Conservation (phyloP, 768 basidiomycete species). For the Boletus eberwhitei region DNA sequence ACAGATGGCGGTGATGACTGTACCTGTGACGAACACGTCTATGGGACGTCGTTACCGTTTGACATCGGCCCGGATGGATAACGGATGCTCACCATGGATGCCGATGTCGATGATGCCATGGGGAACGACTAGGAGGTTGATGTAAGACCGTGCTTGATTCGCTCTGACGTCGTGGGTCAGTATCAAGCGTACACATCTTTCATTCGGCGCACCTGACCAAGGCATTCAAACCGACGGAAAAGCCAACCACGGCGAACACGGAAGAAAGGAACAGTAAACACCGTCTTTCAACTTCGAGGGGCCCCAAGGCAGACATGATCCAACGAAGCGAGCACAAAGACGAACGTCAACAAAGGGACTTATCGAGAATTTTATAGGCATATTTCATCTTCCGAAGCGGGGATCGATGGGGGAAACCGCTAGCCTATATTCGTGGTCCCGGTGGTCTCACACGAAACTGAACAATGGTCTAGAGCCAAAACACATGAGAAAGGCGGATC, state of each 20-base stretch:
- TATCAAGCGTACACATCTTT: background rate
- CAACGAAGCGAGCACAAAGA: background rate
- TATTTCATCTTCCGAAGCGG: background rate
- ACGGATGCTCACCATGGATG: conserved; percentile 10
- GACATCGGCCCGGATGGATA: background rate
- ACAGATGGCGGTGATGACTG: conserved; percentile 35
- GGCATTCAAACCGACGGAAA: conserved; percentile 18
- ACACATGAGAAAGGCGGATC: background rate
- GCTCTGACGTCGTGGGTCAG: conserved; percentile 5
- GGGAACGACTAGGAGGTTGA: conserved; percentile 10
- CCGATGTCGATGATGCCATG: conserved; percentile 5
- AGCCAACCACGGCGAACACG: conserved; percentile 26
- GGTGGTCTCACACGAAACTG: background rate
- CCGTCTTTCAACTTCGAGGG: conserved; percentile 12
- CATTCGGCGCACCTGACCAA: conserved; percentile 16
- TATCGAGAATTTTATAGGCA: conserved; percentile 2
- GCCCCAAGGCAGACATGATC: conserved; percentile 6
- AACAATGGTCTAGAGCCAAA: background rate
- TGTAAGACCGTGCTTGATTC: conserved; percentile 10
- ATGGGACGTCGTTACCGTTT: background rate
- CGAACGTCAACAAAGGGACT: background rate
- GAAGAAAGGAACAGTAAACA: conserved; percentile 30
- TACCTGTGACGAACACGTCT: conserved; percentile 42
- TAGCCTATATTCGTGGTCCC: background rate
- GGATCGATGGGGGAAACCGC: background rate